A percentile compares a stretch with the other conserved stretches of the same genome.
phyloP scores from a whole-genome alignment of 768 basidiomycete species.

The Russula sp. region DNA sequence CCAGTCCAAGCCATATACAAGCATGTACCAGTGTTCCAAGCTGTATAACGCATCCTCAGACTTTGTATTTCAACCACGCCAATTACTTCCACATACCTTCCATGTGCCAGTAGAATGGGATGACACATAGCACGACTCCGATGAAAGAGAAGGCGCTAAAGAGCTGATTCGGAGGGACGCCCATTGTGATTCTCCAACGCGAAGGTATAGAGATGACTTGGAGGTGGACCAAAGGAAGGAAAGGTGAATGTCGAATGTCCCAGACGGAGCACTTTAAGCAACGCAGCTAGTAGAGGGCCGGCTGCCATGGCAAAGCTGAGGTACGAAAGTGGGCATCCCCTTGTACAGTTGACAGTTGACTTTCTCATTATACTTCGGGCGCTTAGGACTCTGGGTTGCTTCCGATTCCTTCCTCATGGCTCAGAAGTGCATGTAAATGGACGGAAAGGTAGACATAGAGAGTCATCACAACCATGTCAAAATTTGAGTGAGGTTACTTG shows the following conservation, averaged over 20 bases:
- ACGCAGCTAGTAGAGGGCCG: not conserved
- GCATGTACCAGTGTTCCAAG: slow-evolving; percentile 65
- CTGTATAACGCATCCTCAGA: not conserved
- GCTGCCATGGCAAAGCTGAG: not conserved
- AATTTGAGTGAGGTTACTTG: too few relatives aligned
- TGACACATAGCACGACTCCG: slow-evolving; percentile 38
- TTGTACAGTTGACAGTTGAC: slow-evolving; percentile 7
- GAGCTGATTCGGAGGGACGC: slow-evolving; percentile 15
- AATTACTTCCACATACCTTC: slow-evolving; percentile 28
- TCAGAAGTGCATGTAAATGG: too few relatives aligned
- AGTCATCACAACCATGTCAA: too few relatives aligned
- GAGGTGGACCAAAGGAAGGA: not conserved
- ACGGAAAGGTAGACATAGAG: too few relatives aligned
- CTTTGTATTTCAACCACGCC: not conserved
- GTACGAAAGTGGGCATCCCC: slow-evolving; percentile 19
- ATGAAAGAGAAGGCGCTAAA: slow-evolving; percentile 37
- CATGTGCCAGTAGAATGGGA: slow-evolving; percentile 52
- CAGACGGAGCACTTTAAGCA: slow-evolving; percentile 2
- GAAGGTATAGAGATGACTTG: not conserved
- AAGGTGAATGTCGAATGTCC: not conserved
- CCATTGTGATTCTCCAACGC: not conserved
- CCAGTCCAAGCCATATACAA: slow-evolving; percentile 61
- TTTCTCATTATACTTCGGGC: too few relatives aligned
- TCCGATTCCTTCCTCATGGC: too few relatives aligned
- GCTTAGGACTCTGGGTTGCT: too few relatives aligned